Evolutionary conservation across 495 filamentous ascomycete species (phyloP), one percentile per base, ranked within the genome.

Genomic region (Annulohypoxylon maeteangense): DNA sequence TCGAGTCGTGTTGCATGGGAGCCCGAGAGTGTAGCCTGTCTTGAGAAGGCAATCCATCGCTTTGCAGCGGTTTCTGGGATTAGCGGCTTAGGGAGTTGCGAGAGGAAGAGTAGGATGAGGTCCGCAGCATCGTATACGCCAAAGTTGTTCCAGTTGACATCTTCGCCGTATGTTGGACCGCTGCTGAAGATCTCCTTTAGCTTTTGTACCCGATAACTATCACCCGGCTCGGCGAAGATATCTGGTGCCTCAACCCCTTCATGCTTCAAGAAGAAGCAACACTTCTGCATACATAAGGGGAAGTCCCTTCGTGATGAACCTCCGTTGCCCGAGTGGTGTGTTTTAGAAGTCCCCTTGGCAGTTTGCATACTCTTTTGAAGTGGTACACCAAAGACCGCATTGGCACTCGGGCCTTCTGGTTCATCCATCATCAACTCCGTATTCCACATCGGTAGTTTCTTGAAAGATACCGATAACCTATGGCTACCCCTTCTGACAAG

Each of bases 241-340:
- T 81, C 69, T 0, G 80, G 79, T 4, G 75, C 68, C 6, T 76
- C 61, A 3, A 83, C 54, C 7, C 72, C 76, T 56, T 77, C 69
- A 36, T 81, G 77, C 34, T 78, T 78, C 55, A 84, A 67, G 71
- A 80, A 80, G 62, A 79, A 79, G 38, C 77, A 79, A 54, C 82
- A 84, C 10, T 81, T 80, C 11, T 82, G 78, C 58, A 84, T 76
- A 63, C 78, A 81, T 2, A 82, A 68, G 5, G 82, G 82, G 66
- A 82, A 84, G 16, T 80, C 75, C 36, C 77, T 75, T 16, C 75
- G 73, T 29, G 80, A 81, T 4, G 79, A 76, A 4, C 76, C 78
- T n/a, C 75, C 78, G 25, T 75, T 68, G 18, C 74, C 72, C 1
- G 71, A 47, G 71, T 83, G 82, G 32, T 75, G 75, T 0, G 80